These are phyloP conservation scores for Colletotrichum godetiae DNA, from an alignment of 2,329 filamentous ascomycete species.

Conservation along the genomic window DNA sequence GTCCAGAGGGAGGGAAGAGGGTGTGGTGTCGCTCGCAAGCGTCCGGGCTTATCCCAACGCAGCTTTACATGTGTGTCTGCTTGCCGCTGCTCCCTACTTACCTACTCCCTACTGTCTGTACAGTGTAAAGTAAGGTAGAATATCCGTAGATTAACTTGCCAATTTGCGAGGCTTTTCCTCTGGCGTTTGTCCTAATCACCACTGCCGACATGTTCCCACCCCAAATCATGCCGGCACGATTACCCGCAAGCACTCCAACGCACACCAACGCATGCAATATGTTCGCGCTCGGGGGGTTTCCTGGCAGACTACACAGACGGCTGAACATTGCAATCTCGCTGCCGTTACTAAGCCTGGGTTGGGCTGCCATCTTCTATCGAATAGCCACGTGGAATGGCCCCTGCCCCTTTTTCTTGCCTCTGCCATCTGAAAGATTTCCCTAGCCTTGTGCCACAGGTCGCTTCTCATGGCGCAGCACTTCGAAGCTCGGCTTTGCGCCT, in stretches of 20 bases:
- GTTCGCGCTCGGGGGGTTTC: background rate
- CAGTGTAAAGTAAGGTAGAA: background rate
- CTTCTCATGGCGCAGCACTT: background rate
- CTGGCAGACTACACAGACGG: background rate
- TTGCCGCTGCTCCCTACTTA: background rate
- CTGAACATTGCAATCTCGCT: constrained; percentile 14
- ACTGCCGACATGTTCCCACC: background rate
- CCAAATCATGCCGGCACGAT: background rate
- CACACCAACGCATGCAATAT: background rate
- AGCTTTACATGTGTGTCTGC: background rate
- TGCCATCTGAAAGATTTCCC: background rate
- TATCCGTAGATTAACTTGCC: background rate
- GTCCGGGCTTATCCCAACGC: background rate
- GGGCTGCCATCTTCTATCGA: background rate
- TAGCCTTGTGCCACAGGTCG: background rate
- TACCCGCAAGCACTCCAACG: background rate
- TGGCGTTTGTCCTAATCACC: constrained; percentile 13
- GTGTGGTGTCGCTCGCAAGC: background rate
- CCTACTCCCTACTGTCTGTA: background rate
- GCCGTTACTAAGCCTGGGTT: background rate
- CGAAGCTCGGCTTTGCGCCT: background rate
- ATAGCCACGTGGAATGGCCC: background rate
- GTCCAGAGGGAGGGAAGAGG: background rate
- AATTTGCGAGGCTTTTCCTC: background rate
- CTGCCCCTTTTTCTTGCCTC: background rate